Percentiles rank a stretch among this genome's conserved stretches.
Evolutionary conservation across 768 basidiomycete genomes (phyloP).

Genomic region (Xerocomellus dryophilus): DNA sequence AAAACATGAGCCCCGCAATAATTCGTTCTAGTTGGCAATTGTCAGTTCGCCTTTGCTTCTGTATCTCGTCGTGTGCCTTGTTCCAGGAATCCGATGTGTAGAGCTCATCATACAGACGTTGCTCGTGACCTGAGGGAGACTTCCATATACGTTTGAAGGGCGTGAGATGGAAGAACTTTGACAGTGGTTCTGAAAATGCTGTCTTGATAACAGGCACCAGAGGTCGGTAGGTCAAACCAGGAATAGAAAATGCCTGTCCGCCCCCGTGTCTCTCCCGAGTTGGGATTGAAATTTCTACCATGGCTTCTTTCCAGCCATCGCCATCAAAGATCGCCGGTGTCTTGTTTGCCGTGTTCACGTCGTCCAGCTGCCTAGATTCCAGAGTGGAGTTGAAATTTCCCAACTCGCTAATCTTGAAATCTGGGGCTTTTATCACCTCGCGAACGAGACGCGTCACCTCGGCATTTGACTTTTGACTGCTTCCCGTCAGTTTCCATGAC

Average conservation of each 20-base stretch:
- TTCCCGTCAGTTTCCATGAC: neutral
- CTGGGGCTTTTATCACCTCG: too few species aligned
- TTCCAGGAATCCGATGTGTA: constrained; percentile 21
- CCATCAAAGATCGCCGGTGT: neutral
- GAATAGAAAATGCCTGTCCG: neutral
- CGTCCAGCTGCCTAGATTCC: neutral
- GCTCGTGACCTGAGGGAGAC: neutral
- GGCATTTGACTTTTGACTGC: neutral
- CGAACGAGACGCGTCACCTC: too few species aligned
- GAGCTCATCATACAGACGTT: constrained; percentile 10
- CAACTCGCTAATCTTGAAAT: too few species aligned
- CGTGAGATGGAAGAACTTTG: neutral
- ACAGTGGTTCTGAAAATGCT: neutral
- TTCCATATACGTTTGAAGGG: neutral
- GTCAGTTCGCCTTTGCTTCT: constrained; percentile 9
- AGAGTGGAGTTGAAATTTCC: too few species aligned
- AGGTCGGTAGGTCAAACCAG: neutral
- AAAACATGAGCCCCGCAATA: constrained; percentile 19
- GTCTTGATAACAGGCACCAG: neutral
- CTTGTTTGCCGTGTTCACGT: neutral
- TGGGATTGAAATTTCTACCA: neutral
- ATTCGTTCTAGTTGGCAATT: constrained; percentile 14
- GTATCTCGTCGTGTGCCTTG: constrained; percentile 19
- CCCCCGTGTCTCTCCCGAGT: neutral
- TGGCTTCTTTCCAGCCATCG: neutral